Evolutionary conservation across 1,284 basidiomycete genomes (phyloP).

Genomic region (Cerioporus squamosus): DNA sequence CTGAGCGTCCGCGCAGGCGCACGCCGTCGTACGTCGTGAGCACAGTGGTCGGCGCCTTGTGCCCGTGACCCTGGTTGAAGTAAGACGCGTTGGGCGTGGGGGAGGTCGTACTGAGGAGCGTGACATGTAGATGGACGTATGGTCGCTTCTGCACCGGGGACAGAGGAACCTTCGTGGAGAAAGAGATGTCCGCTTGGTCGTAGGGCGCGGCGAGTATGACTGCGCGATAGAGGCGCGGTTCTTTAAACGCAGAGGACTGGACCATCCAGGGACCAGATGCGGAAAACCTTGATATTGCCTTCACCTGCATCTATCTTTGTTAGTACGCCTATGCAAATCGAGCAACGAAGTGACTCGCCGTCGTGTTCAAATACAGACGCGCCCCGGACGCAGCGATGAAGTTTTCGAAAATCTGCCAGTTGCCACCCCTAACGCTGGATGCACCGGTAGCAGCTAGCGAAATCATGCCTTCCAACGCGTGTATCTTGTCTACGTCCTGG

Average conservation of each 20-base stretch:
- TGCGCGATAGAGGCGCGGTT: conserved; percentile 51
- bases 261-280: conserved; percentile 53
- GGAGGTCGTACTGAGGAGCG: conserved; percentile 82
- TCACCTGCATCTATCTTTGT: conserved; percentile 52
- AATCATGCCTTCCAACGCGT: conserved; percentile 78
- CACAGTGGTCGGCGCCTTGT: conserved; percentile 65
- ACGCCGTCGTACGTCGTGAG: conserved; percentile 73
- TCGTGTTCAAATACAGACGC: conserved; percentile 67
- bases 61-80: conserved; percentile 61
- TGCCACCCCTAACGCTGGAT: conserved; percentile 75
- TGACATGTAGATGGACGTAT: conserved; percentile 89
- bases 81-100: conserved; percentile 67
- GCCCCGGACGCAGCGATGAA: conserved; percentile 79
- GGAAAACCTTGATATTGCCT: conserved; percentile 47
- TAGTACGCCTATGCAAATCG: not conserved
- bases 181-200: conserved; percentile 60
- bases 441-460: conserved; percentile 81
- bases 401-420: conserved; percentile 84
- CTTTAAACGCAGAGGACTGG: conserved; percentile 9
- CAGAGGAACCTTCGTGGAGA: conserved; percentile 50
- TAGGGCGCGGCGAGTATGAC: conserved; percentile 82
- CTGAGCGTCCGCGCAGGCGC: conserved; percentile 47
- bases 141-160: conserved; percentile 64
- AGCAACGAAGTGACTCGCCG: conserved; percentile 53
- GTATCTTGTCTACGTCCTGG: conserved; percentile 75